These are phyloP conservation scores for Xylaria hypoxylon DNA, from an alignment of 2,329 filamentous ascomycete species.

Conservation along the genomic window DNA sequence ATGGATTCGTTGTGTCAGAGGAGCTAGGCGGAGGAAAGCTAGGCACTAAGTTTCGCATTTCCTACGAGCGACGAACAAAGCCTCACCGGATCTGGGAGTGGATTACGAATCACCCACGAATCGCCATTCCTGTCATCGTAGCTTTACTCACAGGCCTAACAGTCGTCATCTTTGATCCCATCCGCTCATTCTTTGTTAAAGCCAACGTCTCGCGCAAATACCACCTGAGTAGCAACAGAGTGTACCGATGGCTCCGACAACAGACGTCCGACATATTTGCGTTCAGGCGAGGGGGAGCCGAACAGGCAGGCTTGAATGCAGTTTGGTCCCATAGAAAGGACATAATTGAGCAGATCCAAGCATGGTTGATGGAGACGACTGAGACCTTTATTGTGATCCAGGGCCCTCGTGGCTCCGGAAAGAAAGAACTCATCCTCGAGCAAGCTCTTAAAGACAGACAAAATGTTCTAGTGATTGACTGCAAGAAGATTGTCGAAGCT, in stretches of 20 bases:
- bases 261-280: conserved; percentile 75
- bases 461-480: conserved; percentile 88
- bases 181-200: conserved; percentile 92
- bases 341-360: conserved; percentile 83
- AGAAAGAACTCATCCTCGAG: conserved; percentile 86
- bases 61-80: conserved; percentile 84
- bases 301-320: conserved; percentile 78
- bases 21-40: conserved; percentile 77
- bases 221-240: conserved; percentile 75
- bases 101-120: conserved; percentile 85
- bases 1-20: conserved; percentile 80
- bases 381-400: conserved; percentile 96
- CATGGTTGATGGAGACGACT: conserved; percentile 87
- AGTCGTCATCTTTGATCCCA: conserved; percentile 91
- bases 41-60: conserved; percentile 82
- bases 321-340: conserved; percentile 90
- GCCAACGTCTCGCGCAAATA: conserved; percentile 84
- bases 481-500: conserved; percentile 91
- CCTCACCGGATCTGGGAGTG: conserved; percentile 86
- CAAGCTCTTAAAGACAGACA: conserved; percentile 81
- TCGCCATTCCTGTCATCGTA: conserved; percentile 85
- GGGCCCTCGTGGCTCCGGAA: conserved; percentile 90
- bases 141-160: conserved; percentile 85
- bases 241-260: conserved; percentile 84
- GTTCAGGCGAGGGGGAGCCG: conserved; percentile 66